Evolutionary conservation across 2,329 filamentous ascomycete species (phyloP).

Genomic region (Cladosporium sp.): DNA sequence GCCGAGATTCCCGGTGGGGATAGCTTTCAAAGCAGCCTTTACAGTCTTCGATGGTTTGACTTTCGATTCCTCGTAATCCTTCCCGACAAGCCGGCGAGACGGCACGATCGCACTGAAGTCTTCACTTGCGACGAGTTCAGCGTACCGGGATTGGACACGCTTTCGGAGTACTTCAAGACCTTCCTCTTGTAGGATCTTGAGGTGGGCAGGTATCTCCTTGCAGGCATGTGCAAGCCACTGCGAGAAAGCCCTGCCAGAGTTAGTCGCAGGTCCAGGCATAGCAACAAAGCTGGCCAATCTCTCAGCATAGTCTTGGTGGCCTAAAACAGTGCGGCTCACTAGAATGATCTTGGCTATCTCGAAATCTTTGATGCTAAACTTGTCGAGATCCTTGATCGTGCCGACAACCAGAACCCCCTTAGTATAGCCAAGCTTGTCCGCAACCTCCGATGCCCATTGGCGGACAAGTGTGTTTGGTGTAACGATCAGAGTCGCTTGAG

Average conservation of each 20-base stretch:
- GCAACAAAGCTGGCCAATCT: slow-evolving; percentile 49
- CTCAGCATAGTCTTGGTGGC: slow-evolving; percentile 45
- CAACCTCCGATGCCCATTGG: slow-evolving; percentile 57
- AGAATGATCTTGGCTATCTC: slow-evolving; percentile 52
- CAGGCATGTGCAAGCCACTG: slow-evolving; percentile 46
- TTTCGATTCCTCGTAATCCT: slow-evolving; percentile 20
- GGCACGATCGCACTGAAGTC: slow-evolving; percentile 37
- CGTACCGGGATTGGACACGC: slow-evolving; percentile 22
- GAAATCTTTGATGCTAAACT: slow-evolving; percentile 42
- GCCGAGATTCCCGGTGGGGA: slow-evolving; percentile 4
- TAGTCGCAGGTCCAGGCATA: slow-evolving; percentile 37
- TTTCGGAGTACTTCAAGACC: slow-evolving; percentile 30
- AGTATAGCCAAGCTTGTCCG: slow-evolving; percentile 42
- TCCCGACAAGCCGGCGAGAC: slow-evolving; percentile 31
- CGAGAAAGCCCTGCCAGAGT: slow-evolving; percentile 46
- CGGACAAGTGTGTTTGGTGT: slow-evolving; percentile 51
- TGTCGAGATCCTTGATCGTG: slow-evolving; percentile 36
- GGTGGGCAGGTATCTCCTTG: slow-evolving; percentile 38
- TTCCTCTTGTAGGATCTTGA: slow-evolving; percentile 32
- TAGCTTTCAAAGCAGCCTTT: slow-evolving; percentile 5
- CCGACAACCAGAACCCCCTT: slow-evolving; percentile 42
- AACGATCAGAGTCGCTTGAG: slow-evolving; percentile 57
- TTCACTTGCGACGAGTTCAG: slow-evolving; percentile 28
- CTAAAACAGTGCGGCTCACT: slow-evolving; percentile 49
- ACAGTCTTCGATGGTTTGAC: slow-evolving; percentile 13